Evolutionary conservation across 345 rosid genomes (phyloP), one percentile per base, ranked within the genome.

Genomic region (Gossypium raimondii): DNA sequence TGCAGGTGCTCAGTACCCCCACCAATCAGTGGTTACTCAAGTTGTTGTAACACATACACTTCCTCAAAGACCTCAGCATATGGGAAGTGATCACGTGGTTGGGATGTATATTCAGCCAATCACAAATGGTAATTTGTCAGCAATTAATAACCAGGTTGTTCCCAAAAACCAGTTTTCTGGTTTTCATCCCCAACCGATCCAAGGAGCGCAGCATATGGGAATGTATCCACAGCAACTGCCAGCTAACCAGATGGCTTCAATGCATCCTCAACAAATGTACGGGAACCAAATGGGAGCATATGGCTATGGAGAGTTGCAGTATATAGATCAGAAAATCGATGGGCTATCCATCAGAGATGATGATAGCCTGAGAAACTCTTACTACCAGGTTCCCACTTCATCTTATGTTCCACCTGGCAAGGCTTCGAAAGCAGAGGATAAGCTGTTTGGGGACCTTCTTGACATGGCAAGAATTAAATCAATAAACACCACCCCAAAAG

Each of bases 241-340:
- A 44, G 88, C 83, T 44, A 80, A 86, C 84, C 89, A 88, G 62
- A 84, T 88, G 86, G 86, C 84, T 56, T 97, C 88, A 43, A 90
- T 45, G 98, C 89, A 92, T 58, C 87, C 86, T 63, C 97, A 90
- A 79, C 91, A 82, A 81, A 89, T 96, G 97, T 84, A 91, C 50
- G 89, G 92, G 45, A 81, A 85, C 84, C 89, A 88, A 65, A 83
- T 88, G 86, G 86, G 85, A 59, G 98, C 87, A 55, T 90, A 90
- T 41, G 97, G 94, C 13, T 90, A 93, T 61, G 90, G 86, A 63
- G 97, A 78, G 69, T 92, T 87, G 73, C 93, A 79, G 65, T 90
- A 86, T 85, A 83, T 93, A 17, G 89, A 88, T 82, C 56, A 51
- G 17, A 51, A 51, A 51, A 14, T 14, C 9, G 56, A 51, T 51